phyloP scores from a whole-genome alignment of 257 asterid species.

The Capsicum rhomboideum region DNA sequence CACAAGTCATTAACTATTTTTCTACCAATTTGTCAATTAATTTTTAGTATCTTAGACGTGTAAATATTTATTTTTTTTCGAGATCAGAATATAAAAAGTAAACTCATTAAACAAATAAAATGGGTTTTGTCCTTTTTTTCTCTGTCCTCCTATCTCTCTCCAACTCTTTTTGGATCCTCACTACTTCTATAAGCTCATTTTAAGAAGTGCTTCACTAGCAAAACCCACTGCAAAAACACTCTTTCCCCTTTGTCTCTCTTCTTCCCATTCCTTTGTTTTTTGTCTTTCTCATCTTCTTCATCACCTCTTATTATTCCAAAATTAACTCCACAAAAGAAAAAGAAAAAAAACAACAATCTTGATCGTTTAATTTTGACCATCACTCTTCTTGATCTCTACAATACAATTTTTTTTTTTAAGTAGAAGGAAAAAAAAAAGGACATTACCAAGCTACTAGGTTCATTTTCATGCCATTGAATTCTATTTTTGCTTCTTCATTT shows the following conservation, averaged over 20 bases:
- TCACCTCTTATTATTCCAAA: background rate
- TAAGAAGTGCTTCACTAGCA: constrained; percentile 56
- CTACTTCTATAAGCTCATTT: constrained; percentile 68
- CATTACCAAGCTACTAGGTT: background rate
- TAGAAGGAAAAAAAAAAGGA: too few relatives aligned
- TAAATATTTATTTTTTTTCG: background rate
- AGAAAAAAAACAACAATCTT: background rate
- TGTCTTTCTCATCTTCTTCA: background rate
- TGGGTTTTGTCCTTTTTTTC: background rate
- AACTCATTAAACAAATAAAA: background rate
- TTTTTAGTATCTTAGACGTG: background rate
- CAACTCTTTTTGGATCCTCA: constrained; percentile 28
- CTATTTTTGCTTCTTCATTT: background rate
- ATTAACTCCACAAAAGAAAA: background rate
- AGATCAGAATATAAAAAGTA: background rate
- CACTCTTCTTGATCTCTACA: background rate
- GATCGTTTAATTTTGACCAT: background rate
- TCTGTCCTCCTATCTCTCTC: constrained; percentile 2
- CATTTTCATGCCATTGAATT: background rate
- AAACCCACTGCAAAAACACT: constrained; percentile 48
- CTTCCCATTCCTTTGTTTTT: constrained; percentile 2
- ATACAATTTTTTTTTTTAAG: background rate
- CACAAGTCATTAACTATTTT: background rate
- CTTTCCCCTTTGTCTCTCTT: constrained; percentile 9
- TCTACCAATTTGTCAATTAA: background rate